Evolutionary conservation across 805 yeast genomes (phyloP), one percentile per base, ranked within the genome.

Genomic region (Saturnispora halmiae): DNA sequence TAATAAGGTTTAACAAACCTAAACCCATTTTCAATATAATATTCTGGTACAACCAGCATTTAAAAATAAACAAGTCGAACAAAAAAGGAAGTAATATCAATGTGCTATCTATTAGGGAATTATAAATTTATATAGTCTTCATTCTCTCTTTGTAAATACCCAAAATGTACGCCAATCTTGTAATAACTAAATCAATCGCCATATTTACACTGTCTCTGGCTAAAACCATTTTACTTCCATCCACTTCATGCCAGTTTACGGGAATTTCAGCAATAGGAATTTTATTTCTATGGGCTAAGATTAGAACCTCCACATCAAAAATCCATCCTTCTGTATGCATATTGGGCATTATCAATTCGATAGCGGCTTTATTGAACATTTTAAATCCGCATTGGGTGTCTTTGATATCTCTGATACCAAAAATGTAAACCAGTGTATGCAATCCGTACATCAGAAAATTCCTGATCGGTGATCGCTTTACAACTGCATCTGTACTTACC

Each of bases 361-460:
- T 72, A 0, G 96, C 81, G 7, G 69, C 64, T 45, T 77, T 73
- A 50, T 90, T 84, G 61, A 90, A 92, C 60, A 92, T 64, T 61
- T 92, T 92, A 66, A 92, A 92, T 2, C 98, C 98, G 65, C 98
- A 92, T 65, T 92, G 98, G 9, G 98, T 92, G 60, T 92, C 98
- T 45, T 81, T 76, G 46, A 92, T 77, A 5, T 77, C 70, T 50
- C 94, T 70, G 35, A 92, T 83, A 13, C 98, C 98, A 65, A 92
- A 90, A 6, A 88, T 65, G 55, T 65, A 92, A 22, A 92, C 90
- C 50, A 92, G 67, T 2, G 86, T 67, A 58, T 92, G 97, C 46
- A 92, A 71, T 6, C 94, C 86, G 58, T 87, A 81, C 98, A 92
- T 92, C 55, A 92, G 69, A 50, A 87, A 77, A 64, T 92, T 92